Evolutionary conservation across 148 eudicot genomes (phyloP), one percentile per base, ranked within the genome.

Genomic region (Fagopyrum tataricum): DNA sequence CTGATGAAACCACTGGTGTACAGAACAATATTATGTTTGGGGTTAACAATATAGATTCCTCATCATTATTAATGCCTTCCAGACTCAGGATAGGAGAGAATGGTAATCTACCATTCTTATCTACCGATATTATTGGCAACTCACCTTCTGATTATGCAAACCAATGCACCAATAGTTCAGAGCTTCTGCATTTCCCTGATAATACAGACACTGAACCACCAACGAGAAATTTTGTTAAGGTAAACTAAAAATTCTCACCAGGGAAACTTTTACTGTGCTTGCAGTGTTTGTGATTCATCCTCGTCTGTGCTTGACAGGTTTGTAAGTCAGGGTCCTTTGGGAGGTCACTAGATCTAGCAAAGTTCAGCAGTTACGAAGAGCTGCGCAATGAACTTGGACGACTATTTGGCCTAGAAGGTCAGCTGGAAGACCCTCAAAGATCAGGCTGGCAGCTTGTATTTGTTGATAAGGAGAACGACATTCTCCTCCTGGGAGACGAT

Each of bases 391-490:
- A 84, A 77, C 91, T 91, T 52, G 93, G 88, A 76, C 89, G 84
- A 52, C 62, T 91, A 88, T 91, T 88, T 76, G 91, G 96, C 75
- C 86, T 91, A 59, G 93, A 88, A 81, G 89, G 89, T 81, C 84
- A 87, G 68, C 78, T 91, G 83, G 91, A 90, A 78, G 96, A 88
- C 62, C 89, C 96, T 76, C 72, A 75, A 81, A 91, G 96, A 91
- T 91, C 96, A 91, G 96, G 96, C 96, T 91, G 96, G 96, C 96
- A 91, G 96, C 96, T 91, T 91, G 93, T 88, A 85, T 87, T 88
- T 78, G 93, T 91, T 78, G 91, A 91, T 88, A 81, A 87, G 64
- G 96, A 91, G 87, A 85, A 88, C 76, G 93, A 91, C 51, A 84
- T 91, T 79, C 91, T 88, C 77, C 85, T 91, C 75, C 91, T 91